Evolutionary conservation across 1,284 basidiomycete genomes (phyloP).

Genomic region (Taiwanofungus camphoratus): DNA sequence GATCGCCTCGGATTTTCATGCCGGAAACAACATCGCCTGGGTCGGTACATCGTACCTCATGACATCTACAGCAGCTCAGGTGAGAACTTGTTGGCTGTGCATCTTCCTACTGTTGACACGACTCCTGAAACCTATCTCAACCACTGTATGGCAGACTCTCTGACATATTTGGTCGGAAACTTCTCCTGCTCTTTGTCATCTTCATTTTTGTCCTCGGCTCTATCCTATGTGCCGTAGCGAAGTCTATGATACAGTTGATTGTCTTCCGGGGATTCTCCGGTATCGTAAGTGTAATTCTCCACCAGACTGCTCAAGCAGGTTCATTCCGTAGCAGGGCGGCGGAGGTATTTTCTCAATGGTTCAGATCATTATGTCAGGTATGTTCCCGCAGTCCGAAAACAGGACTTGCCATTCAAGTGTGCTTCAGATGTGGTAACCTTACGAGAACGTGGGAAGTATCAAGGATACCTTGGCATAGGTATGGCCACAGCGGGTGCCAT

Average conservation of each 20-base stretch:
- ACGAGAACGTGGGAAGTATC: constrained; percentile 26
- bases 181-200: constrained; percentile 32
- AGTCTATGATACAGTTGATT: constrained; percentile 41
- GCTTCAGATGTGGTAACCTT: constrained; percentile 28
- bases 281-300: constrained; percentile 30
- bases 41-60: constrained; percentile 19
- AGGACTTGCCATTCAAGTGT: constrained; percentile 8
- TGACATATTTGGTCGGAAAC: constrained; percentile 40
- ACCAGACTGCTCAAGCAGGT: constrained; percentile 1
- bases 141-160: constrained; percentile 26
- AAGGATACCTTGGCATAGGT: constrained; percentile 20
- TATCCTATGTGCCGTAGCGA: constrained; percentile 26
- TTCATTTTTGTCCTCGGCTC: constrained; percentile 34
- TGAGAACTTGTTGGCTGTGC: neutral
- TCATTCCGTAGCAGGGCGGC: neutral
- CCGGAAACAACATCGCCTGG: constrained; percentile 30
- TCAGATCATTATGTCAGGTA: constrained; percentile 14
- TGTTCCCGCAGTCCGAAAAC: neutral
- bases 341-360: constrained; percentile 16
- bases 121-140: constrained; percentile 27
- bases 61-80: constrained; percentile 9
- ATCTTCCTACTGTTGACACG: constrained; percentile 14
- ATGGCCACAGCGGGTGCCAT: constrained; percentile 26
- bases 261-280: constrained; percentile 38
- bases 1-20: constrained; percentile 32